Evolutionary conservation across 1,284 basidiomycete genomes (phyloP).

Genomic region (Leccinum pachyderme): DNA sequence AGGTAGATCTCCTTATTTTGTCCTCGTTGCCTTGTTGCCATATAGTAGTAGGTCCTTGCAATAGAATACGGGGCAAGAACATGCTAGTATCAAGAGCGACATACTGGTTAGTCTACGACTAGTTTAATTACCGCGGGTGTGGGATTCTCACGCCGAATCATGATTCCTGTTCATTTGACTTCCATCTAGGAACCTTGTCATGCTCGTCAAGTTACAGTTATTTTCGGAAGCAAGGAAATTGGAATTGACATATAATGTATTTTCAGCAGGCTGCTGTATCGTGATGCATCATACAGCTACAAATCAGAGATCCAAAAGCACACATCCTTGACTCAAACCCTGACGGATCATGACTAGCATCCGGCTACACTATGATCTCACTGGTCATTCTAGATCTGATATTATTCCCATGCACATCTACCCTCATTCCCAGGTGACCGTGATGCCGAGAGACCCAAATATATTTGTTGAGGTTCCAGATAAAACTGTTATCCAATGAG

Average conservation of each 20-base stretch:
- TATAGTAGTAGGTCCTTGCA: neutral
- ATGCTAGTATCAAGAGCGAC: too few relatives aligned
- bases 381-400: neutral
- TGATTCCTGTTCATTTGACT: neutral
- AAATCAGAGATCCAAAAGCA: neutral
- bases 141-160: conserved; percentile 2
- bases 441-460: neutral
- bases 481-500: neutral
- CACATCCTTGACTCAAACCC: neutral
- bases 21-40: neutral
- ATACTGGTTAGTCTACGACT: too few relatives aligned
- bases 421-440: neutral
- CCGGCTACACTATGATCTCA: neutral
- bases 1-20: too few relatives aligned
- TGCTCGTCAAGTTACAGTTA: neutral
- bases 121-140: neutral
- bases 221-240: neutral
- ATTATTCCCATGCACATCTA: neutral
- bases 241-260: neutral
- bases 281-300: too few relatives aligned
- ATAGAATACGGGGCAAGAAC: neutral
- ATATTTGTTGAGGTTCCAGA: neutral
- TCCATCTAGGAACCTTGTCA: neutral
- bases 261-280: neutral
- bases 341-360: neutral